Evolutionary conservation across 192 early-diverging fungal species (phyloP), one percentile per base, ranked within the genome.

Genomic region (Chytriomyces sp.): DNA sequence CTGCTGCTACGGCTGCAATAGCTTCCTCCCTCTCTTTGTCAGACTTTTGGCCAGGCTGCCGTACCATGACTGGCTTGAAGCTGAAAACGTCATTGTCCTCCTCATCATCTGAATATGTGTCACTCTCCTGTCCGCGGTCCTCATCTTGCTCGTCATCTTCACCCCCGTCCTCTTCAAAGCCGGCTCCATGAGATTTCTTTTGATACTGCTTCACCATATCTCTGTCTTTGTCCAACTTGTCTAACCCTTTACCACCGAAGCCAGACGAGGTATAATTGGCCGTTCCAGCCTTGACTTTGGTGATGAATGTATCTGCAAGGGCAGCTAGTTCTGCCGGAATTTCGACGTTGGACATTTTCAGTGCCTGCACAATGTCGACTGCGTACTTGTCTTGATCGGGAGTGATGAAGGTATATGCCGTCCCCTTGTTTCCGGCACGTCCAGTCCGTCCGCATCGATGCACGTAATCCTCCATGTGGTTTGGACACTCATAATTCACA

Each of bases 391-490:
- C 96, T 74, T 99, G 96, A 38, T 95, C 92, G 5, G 93, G 93
- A 1, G 93, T 93, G 62, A 99, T 91, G 74, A 98, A 99, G 0
- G 98, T 98, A 70, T 92, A 96, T 0, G 98, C 95, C 5, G 92
- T 93, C 52, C 98, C 98, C 75, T 93, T 98, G 78, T 97, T 95
- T 56, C 98, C 98, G 0, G 98, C 98, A 52, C 98, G 91, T 37
- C 98, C 98, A 0, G 98, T 99, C 39, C 98, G 86, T 5, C 98
- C 98, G 19, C 97, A 94, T 49, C 98, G 94, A 79, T 99, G 98
- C 2, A 99, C 94, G 79, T 98, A 94, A 59, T 99, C 98, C 69
- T 99, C 98, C 88, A 95, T 92, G 61, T 99, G 94, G 80, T 96
- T 95, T 7, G 98, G 98, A 53, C 93, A 92, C 68, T 99, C 98